phyloP scores from a whole-genome alignment of 2,329 filamentous ascomycete genomes.

The Trichoderma brevicompactum region DNA sequence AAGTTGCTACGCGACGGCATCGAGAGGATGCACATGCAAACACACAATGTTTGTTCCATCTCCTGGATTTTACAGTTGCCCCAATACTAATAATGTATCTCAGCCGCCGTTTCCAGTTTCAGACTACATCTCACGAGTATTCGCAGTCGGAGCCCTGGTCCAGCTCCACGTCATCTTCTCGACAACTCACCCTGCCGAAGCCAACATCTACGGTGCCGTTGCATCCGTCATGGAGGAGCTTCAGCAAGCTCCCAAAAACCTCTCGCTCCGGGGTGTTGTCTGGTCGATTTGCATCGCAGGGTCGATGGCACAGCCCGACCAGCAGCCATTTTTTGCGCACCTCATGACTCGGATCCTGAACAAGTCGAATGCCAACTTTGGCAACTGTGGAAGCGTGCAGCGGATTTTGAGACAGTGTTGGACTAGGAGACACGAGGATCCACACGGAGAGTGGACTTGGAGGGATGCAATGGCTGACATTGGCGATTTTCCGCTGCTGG shows the following conservation, averaged over 20 bases:
- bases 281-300: slow-evolving; percentile 23
- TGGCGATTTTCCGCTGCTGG: slow-evolving; percentile 12
- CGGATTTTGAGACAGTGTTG: slow-evolving; percentile 22
- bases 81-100: neutral
- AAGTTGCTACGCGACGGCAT: slow-evolving; percentile 10
- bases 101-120: slow-evolving; percentile 10
- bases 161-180: slow-evolving; percentile 9
- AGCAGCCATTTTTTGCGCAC: slow-evolving; percentile 17
- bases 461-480: slow-evolving; percentile 15
- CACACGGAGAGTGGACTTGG: neutral
- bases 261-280: slow-evolving; percentile 10
- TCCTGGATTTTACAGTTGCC: neutral
- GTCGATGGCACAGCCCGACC: slow-evolving; percentile 19
- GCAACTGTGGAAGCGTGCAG: slow-evolving; percentile 21
- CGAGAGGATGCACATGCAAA: neutral
- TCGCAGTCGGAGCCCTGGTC: slow-evolving; percentile 13
- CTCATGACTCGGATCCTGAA: slow-evolving; percentile 16
- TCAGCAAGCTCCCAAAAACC: neutral
- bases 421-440: slow-evolving; percentile 22
- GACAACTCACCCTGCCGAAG: slow-evolving; percentile 4
- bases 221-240: slow-evolving; percentile 10
- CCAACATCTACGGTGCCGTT: slow-evolving; percentile 9
- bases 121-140: slow-evolving; percentile 17
- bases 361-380: slow-evolving; percentile 5
- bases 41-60: neutral